Base-by-base conservation (phyloP, 1,284 basidiomycete species). In the Tilletia caries region DNA sequence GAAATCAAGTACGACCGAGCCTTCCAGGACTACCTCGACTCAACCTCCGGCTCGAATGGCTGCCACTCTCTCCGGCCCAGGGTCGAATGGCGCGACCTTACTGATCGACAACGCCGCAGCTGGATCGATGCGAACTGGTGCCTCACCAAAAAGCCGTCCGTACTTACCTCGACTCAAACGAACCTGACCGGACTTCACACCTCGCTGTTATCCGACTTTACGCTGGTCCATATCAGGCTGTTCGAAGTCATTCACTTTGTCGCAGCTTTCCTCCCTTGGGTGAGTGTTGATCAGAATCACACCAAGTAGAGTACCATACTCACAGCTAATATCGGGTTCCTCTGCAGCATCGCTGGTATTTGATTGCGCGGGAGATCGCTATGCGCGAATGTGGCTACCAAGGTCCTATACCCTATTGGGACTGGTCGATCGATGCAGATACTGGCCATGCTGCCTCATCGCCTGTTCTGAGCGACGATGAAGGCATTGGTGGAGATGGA, bases 61-160 rank as follows among this genome's bases (percentile, higher is more conserved):
- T 54, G 52, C 23, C n/a, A 13, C 25, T 27, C 23, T 18, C 52
- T 54, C 15, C 52, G 29, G 23, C 52, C 12, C 6, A 25, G 58
- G 5, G 58, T 62, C 15, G 58, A 62, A n/a, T 62, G 58, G 58
- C 58, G 58, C 29, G 12, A 25, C 58, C 34, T 62, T 27, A 18
- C 58, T 13, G 3, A 6, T 15, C 20, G 32, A 37, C 58, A 62
- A n/a, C 58, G 32, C 10, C 58, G n/a, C 10, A 10, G 20, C 20
- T 62, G 58, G 58, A 62, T 62, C 58, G 33, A 62, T 3, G 58
- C 58, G 32, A 29, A 33, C 4, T 34, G 32, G 29, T 62, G 58
- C 58, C 20, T 62, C 6, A 33, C 58, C 18, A 20, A 15, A 18
- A 33, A 37, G 13, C 58, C 58, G 33, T 33, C 32, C 8, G 32